Conservation (phyloP, 2,329 filamentous ascomycete genomes). For the Coniochaeta sp. region DNA sequence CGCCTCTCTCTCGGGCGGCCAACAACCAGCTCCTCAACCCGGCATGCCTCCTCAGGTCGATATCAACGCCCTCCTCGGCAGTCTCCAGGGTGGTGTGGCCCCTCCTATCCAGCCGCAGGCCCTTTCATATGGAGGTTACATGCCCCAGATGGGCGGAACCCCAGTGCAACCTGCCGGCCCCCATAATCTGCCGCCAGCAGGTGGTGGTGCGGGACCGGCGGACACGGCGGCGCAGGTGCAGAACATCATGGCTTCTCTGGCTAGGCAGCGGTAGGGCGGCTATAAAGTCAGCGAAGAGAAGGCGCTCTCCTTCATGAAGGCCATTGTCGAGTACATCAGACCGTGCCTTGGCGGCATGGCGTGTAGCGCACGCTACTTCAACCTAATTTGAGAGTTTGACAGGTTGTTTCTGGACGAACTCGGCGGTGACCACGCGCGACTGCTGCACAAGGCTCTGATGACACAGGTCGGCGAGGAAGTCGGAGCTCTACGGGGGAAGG, state of each 20-base stretch:
- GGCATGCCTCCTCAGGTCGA: constrained; percentile 28
- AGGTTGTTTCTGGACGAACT: too few relatives aligned
- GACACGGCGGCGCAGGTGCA: constrained; percentile 16
- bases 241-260: constrained; percentile 13
- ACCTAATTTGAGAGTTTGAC: too few relatives aligned
- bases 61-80: constrained; percentile 39
- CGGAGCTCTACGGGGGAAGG: too few relatives aligned
- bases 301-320: too few relatives aligned
- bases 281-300: neutral
- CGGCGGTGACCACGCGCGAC: too few relatives aligned
- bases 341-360: too few relatives aligned
- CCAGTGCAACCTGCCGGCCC: neutral
- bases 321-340: neutral
- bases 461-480: too few relatives aligned
- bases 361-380: too few relatives aligned
- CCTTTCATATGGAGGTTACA: neutral
- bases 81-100: constrained; percentile 21
- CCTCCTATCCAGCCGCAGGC: constrained; percentile 2
- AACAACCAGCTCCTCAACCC: constrained; percentile 23
- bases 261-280: neutral
- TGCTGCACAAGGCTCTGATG: too few relatives aligned
- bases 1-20: constrained; percentile 22
- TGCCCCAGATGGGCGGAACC: neutral
- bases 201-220: neutral
- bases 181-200: neutral